Conservation (phyloP, 2,329 filamentous ascomycete species). For the Alternaria sp. region DNA sequence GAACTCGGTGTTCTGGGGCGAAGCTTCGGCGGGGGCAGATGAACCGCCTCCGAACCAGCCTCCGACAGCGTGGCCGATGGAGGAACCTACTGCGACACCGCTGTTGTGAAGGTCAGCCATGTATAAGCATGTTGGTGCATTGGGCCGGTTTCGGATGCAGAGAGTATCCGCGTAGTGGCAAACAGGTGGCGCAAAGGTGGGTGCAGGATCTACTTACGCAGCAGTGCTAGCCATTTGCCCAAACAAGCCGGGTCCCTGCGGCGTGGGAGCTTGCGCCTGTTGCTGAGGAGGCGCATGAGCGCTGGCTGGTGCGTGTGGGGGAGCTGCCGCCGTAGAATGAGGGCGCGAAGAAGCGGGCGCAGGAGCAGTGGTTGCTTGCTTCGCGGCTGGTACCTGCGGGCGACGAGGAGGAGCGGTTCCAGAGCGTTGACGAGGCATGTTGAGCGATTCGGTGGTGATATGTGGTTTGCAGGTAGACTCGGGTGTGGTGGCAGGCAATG, state of each 20-base stretch:
- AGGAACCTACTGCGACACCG: conserved; percentile 94
- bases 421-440: conserved; percentile 59
- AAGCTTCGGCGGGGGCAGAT: conserved; percentile 58
- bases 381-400: conserved; percentile 51
- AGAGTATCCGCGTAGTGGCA: neutral
- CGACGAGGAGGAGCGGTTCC: conserved; percentile 53
- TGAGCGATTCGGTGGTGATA: conserved; percentile 19
- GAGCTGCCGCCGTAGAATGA: conserved; percentile 68
- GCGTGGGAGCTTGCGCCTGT: conserved; percentile 48
- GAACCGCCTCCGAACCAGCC: conserved; percentile 82
- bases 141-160: neutral
- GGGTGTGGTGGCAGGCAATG: conserved; percentile 3
- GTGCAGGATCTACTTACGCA: conserved; percentile 70
- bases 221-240: conserved; percentile 98
- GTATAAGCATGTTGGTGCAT: neutral
- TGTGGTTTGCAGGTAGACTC: neutral
- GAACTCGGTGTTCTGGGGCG: conserved; percentile 44
- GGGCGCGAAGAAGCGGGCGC: conserved; percentile 55
- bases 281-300: conserved; percentile 60
- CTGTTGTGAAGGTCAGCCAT: conserved; percentile 54
- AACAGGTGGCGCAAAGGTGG: conserved; percentile 1
- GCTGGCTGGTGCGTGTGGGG: conserved; percentile 35
- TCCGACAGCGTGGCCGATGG: conserved; percentile 92
- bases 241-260: conserved; percentile 81
- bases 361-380: conserved; percentile 61